Percentiles rank a stretch among this genome's conserved stretches.
Conservation (phyloP, 495 filamentous ascomycete species). For the Aspergillus nidulans region DNA sequence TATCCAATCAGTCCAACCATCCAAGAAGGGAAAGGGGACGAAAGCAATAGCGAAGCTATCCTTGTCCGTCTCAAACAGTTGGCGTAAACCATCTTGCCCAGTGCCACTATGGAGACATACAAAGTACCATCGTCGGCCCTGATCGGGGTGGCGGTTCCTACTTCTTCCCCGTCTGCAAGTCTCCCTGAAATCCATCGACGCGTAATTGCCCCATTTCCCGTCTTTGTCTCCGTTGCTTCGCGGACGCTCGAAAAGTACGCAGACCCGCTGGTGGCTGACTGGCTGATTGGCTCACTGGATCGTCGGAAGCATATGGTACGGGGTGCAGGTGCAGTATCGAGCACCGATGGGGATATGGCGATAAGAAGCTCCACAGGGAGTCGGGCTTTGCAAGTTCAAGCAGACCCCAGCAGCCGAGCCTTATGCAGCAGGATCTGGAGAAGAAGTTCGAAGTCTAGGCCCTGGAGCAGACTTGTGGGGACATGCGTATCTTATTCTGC, state of each 20-base stretch:
- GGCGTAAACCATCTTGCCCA: neutral
- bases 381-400: neutral
- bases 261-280: neutral
- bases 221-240: neutral
- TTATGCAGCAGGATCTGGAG: neutral
- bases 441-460: neutral
- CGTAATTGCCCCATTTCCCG: neutral
- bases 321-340: neutral
- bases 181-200: neutral
- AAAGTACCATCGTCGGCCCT: neutral
- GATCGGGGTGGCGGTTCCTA: neutral
- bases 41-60: neutral
- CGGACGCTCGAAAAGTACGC: neutral
- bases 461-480: neutral
- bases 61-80: neutral
- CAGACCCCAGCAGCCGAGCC: neutral
- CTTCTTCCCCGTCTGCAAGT: neutral
- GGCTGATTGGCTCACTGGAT: slow-evolving; percentile 4
- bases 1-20: too few relatives aligned
- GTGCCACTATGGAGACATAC: neutral
- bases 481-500: neutral
- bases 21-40: too few relatives aligned
- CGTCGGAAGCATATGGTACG: neutral
- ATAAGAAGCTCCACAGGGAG: neutral
- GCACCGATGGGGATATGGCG: neutral